These are phyloP conservation scores for Geotrichum reessii DNA, from an alignment of 1,139 yeast genomes.

Conservation along the genomic window DNA sequence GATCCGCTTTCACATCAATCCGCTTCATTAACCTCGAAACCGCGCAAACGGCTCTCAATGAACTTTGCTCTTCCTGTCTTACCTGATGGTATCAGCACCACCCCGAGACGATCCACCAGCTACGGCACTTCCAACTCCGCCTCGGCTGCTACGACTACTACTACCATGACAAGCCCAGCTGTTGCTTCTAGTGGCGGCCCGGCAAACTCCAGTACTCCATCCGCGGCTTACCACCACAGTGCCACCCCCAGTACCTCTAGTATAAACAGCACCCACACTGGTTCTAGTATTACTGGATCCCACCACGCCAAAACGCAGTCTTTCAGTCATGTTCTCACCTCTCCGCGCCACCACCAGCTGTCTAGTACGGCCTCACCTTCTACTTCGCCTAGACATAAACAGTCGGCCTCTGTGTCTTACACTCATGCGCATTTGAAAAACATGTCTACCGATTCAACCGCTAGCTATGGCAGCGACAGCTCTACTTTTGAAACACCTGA, in stretches of 20 bases:
- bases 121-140: slow-evolving; percentile 4
- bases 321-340: neutral
- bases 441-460: slow-evolving; percentile 4
- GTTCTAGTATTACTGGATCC: neutral
- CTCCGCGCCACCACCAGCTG: neutral
- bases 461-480: neutral
- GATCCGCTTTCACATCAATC: neutral
- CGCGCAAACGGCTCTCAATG: slow-evolving; percentile 29
- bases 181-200: slow-evolving; percentile 1
- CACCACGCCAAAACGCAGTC: slow-evolving; percentile 6
- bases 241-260: slow-evolving; percentile 1
- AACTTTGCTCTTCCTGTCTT: slow-evolving; percentile 29
- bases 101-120: slow-evolving; percentile 9
- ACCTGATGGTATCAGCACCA: slow-evolving; percentile 4
- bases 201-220: neutral
- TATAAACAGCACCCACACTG: slow-evolving; percentile 17
- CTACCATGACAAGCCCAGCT: neutral
- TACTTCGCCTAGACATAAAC: neutral
- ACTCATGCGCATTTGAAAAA: neutral
- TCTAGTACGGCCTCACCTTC: neutral
- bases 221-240: slow-evolving; percentile 8
- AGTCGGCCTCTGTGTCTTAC: slow-evolving; percentile 3
- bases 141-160: neutral
- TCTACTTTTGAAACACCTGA: slow-evolving; percentile 1
- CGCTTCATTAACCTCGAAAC: slow-evolving; percentile 16